Evolutionary conservation across 1,284 basidiomycete genomes (phyloP).

Genomic region (Leccinum griseonigrum): DNA sequence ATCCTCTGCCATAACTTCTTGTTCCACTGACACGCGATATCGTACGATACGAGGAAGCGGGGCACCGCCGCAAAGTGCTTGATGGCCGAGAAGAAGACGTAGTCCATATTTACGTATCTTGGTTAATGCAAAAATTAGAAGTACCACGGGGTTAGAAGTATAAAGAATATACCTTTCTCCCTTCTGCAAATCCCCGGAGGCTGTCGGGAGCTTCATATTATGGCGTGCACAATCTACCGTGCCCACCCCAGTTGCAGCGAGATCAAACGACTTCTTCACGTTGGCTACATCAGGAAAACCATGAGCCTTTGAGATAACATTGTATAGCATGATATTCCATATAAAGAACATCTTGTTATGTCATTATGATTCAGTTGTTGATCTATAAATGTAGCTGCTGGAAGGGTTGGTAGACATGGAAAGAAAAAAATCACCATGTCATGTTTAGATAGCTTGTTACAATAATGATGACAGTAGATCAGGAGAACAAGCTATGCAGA

Average conservation of each 20-base stretch:
- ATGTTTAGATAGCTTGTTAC: background rate
- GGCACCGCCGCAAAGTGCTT: background rate
- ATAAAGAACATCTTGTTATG: background rate
- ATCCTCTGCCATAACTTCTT: background rate
- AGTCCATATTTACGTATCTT: background rate
- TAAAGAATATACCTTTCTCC: background rate
- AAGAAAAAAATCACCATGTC: background rate
- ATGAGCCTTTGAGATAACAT: background rate
- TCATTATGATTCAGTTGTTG: background rate
- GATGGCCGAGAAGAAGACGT: background rate
- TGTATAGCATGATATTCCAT: background rate
- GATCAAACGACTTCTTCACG: background rate
- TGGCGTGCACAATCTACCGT: background rate
- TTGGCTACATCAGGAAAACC: background rate
- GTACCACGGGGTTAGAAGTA: background rate
- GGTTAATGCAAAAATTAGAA: background rate
- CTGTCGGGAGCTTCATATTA: background rate
- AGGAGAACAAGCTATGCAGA: background rate
- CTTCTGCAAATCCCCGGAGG: background rate
- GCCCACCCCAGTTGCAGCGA: background rate
- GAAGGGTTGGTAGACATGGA: background rate
- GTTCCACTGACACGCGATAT: background rate
- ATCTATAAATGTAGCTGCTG: background rate
- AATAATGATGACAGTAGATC: background rate
- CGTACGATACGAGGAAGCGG: background rate